Evolutionary conservation across 345 rosid genomes (phyloP).

Genomic region (Erodium maritimum): DNA sequence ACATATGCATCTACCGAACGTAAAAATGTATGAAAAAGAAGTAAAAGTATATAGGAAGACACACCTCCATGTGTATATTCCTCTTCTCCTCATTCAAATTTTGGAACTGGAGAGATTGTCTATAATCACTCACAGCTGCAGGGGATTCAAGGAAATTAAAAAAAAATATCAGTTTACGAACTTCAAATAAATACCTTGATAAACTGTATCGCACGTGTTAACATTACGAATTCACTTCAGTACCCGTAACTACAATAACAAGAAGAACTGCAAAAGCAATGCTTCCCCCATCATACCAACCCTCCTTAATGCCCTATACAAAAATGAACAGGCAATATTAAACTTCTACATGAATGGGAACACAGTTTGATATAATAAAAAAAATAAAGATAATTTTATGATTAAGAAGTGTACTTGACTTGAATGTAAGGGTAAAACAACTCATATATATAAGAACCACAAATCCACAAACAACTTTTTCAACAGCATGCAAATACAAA

Average conservation of each 20-base stretch:
- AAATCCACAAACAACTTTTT: not conserved
- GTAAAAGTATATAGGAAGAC: not conserved
- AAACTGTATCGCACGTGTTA: conserved; percentile 2
- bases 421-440: not conserved
- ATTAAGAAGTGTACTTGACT: no score
- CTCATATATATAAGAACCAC: not conserved
- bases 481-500: not conserved
- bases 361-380: no score
- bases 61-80: conserved; percentile 84
- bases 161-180: no score
- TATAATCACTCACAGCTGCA: conserved; percentile 91
- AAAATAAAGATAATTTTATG: no score
- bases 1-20: not conserved
- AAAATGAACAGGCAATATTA: not conserved
- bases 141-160: conserved; percentile 2
- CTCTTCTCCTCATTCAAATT: conserved; percentile 90
- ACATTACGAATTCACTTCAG: conserved; percentile 1
- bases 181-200: not conserved
- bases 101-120: conserved; percentile 96
- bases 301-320: conserved; percentile 53
- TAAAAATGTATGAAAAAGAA: conserved; percentile 3
- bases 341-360: not conserved
- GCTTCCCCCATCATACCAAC: conserved; percentile 99
- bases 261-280: conserved; percentile 88
- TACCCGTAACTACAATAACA: conserved; percentile 94